Evolutionary conservation across 2,329 filamentous ascomycete genomes (phyloP), one percentile per base, ranked within the genome.

Genomic region (Fonsecaea pedrosoi): DNA sequence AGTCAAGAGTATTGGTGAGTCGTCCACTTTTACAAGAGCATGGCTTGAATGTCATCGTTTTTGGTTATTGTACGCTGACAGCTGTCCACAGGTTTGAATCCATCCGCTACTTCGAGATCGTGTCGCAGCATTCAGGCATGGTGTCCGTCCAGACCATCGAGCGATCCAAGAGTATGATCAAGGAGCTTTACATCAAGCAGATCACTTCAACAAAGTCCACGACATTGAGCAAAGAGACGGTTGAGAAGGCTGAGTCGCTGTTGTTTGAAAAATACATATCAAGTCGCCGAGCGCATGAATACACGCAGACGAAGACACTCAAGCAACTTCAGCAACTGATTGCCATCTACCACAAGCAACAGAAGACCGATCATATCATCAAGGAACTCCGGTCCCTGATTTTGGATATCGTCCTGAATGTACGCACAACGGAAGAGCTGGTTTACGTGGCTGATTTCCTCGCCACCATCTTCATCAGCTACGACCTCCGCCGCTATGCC

Each of bases 381-480:
- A 67, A 71, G 10, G 74, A 79, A 69, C 75, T 81, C 34, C 74
- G 30, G 37, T 57, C 56, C 15, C 25, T 62, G 38, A 67, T 77
- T 34, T 72, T 77, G 0, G 69, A 79, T 5, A 74, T 80, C 25
- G 67, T 81, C 18, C 69, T 70, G 71, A n/a, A 76, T 78, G 68
- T 67, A 76, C 83, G 66, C 77, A 80, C 48, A 77, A 84, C 60
- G 35, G 60, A 62, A 56, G 60, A 62, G 15, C 45, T 62, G 53
- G 60, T 62, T n/a, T 56, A 62, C 12, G 60, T 62, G 64, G 81
- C 81, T 58, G 82, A 78, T 38, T 80, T 78, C n/a, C 77, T 85
- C 30, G 81, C 81, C 1, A 75, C 79, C 40, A 81, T 80, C 35
- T 85, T 82, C 71, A 76, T 80, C 10, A 78, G 79, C 25, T 78